Evolutionary conservation across 192 early-diverging fungal species (phyloP), one percentile per base, ranked within the genome.

Genomic region (Tieghemiomyces parasiticus): DNA sequence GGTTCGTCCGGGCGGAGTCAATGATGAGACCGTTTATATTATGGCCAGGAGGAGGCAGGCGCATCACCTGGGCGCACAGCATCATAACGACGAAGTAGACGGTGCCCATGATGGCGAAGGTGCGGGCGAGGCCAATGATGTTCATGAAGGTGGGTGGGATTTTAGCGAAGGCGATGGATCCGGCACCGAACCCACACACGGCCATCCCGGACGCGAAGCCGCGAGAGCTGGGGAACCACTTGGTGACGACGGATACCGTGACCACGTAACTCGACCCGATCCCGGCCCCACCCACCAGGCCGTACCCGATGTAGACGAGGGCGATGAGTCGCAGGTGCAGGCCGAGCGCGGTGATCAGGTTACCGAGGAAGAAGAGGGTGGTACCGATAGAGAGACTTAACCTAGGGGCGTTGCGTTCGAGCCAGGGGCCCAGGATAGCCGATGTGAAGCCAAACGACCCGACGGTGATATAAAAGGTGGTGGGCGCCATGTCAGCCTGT

Each of bases 191-290:
- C 24, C 85, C 87, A 60, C 82, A 81, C 47, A 87, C 85, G 1
- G 87, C 87, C 49, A 86, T 68, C 20, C 85, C 87, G 8, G 83
- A 81, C 4, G 87, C 82, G 54, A 87, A 61, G 20, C 87, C 87
- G 28, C 87, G 85, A 28, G 76, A 66, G 30, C 79, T 79, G 6
- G 87, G 87, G 66, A 84, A 89, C 85, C 85, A 89, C 63, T 89
- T 82, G 60, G 84, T 84, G 19, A 89, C 76, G 1, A 81, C 81
- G 53, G 80, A 80, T 29, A 87, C 83, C 2, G 87, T 84, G 13
- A 85, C 71, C 35, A 89, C 86, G 65, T 89, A 89, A 32, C 78
- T 75, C 51, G 86, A 68, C 16, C 86, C 86, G 31, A 86, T 65
- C 31, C 85, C 87, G 13, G 75, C 63, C 16, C 85, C 87, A 44